phyloP scores from a whole-genome alignment of 257 asterid species.

The Euphrasia confusa region DNA sequence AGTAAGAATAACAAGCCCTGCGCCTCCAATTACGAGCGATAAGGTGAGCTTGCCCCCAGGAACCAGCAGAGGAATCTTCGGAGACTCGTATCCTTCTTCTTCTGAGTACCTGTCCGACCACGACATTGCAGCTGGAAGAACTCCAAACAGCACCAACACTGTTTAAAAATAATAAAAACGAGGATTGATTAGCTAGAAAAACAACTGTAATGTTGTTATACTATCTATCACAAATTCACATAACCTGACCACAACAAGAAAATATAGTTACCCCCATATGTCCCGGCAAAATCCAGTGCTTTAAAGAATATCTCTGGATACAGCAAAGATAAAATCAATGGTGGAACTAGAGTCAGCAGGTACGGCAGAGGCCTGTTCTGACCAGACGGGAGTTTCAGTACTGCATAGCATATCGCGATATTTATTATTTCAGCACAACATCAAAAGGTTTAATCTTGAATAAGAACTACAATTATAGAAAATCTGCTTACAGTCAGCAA shows the following conservation, averaged over 20 bases:
- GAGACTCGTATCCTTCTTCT: slow-evolving; percentile 28
- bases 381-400: slow-evolving; percentile 70
- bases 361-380: slow-evolving; percentile 60
- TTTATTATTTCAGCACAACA: slow-evolving; percentile 22
- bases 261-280: slow-evolving; percentile 69
- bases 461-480: background rate
- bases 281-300: slow-evolving; percentile 94
- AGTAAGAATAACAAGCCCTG: slow-evolving; percentile 60
- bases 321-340: slow-evolving; percentile 58
- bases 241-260: background rate
- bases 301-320: slow-evolving; percentile 95
- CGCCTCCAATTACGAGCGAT: slow-evolving; percentile 64
- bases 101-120: slow-evolving; percentile 70
- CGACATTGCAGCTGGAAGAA: slow-evolving; percentile 89
- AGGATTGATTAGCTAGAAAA: background rate
- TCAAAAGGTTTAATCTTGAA: slow-evolving; percentile 1
- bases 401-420: slow-evolving; percentile 41
- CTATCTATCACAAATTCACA: no score
- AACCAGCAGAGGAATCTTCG: slow-evolving; percentile 39
- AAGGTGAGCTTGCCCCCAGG: slow-evolving; percentile 83
- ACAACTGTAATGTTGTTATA: background rate
- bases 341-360: slow-evolving; percentile 64
- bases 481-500: slow-evolving; percentile 69
- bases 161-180: slow-evolving; percentile 1
- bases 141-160: slow-evolving; percentile 81